phyloP scores from a whole-genome alignment of 75 land plant species.

The Pinus albicaulis region DNA sequence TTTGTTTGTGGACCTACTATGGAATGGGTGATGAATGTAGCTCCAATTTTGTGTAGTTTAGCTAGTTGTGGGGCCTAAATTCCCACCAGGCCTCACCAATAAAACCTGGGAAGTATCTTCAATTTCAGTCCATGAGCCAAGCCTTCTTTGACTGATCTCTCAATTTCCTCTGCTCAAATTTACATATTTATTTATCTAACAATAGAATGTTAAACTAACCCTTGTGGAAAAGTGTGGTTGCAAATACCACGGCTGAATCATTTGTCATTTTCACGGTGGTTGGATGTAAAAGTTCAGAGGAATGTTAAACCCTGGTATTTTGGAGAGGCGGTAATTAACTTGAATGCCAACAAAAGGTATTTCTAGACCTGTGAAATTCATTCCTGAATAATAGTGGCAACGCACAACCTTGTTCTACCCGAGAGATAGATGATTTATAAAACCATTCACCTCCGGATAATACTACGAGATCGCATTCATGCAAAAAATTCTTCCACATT shows the following conservation, averaged over 20 bases:
- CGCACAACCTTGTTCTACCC: constrained; percentile 55
- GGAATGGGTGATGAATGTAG: too few species aligned
- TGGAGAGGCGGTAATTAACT: constrained; percentile 30
- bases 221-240: constrained; percentile 51
- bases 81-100: constrained; percentile 82
- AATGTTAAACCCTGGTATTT: constrained; percentile 52
- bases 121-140: constrained; percentile 32
- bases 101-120: constrained; percentile 43
- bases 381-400: constrained; percentile 69
- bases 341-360: constrained; percentile 43
- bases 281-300: constrained; percentile 70
- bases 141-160: constrained; percentile 22
- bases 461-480: constrained; percentile 43
- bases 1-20: too few species aligned
- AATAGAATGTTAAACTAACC: constrained; percentile 23
- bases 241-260: constrained; percentile 81
- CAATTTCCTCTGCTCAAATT: constrained; percentile 54
- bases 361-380: constrained; percentile 58
- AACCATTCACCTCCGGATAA: constrained; percentile 85
- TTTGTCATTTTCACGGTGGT: constrained; percentile 86
- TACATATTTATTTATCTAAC: constrained; percentile 36
- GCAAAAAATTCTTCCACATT: constrained; percentile 43
- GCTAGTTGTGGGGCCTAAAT: constrained; percentile 83
- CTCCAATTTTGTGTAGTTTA: too few species aligned
- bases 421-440: constrained; percentile 51